A percentile compares a stretch with the other conserved stretches of the same genome.
Evolutionary conservation across 108 stramenopile species (phyloP).

Genomic region (Skeletonema potamos): DNA sequence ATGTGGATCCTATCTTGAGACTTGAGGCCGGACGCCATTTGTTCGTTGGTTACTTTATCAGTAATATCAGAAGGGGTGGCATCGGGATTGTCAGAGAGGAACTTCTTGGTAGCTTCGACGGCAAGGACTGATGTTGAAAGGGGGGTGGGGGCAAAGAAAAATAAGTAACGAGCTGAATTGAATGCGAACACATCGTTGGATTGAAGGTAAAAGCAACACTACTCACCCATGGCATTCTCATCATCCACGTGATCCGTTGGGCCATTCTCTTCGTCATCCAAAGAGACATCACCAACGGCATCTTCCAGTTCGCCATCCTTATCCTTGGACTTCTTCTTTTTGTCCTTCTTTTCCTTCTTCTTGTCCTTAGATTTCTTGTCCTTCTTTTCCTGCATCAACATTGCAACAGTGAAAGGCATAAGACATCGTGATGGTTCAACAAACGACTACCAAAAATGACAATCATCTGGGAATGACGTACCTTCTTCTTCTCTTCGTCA

Average conservation of each 20-base stretch:
- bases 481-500: slow-evolving; percentile 71
- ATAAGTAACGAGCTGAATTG: not conserved
- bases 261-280: slow-evolving; percentile 53
- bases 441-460: not conserved
- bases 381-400: slow-evolving; percentile 62
- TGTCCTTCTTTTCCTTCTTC: slow-evolving; percentile 57
- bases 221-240: slow-evolving; percentile 75
- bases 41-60: slow-evolving; percentile 86
- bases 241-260: slow-evolving; percentile 62
- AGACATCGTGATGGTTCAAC: not conserved
- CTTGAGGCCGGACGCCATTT: slow-evolving; percentile 93
- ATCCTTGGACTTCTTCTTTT: slow-evolving; percentile 52
- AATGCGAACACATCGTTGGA: not conserved
- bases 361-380: slow-evolving; percentile 71
- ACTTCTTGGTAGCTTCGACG: slow-evolving; percentile 77
- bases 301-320: slow-evolving; percentile 69
- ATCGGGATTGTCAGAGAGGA: slow-evolving; percentile 71
- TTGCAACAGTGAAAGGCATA: not conserved
- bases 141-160: not conserved
- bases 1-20: slow-evolving; percentile 89
- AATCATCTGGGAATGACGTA: not conserved
- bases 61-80: slow-evolving; percentile 61
- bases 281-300: slow-evolving; percentile 30
- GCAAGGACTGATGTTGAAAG: slow-evolving; percentile 55
- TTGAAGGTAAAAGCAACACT: not conserved